Conservation (phyloP, 352 stramenopile species). For the Bremia lactucae region DNA sequence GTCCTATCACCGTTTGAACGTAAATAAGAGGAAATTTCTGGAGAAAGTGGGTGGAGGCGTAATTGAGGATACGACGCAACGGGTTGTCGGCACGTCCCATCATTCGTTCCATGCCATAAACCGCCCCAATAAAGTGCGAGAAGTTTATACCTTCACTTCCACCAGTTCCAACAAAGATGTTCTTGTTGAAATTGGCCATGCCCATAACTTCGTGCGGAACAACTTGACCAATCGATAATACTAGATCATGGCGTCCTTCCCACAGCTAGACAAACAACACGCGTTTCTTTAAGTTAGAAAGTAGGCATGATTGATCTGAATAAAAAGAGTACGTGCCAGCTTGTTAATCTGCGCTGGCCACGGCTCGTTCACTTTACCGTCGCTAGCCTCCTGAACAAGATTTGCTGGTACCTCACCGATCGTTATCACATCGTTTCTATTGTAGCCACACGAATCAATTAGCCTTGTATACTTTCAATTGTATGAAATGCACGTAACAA, state of each 20-base stretch:
- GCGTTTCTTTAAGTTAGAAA: too few species aligned
- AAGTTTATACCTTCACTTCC: constrained; percentile 94
- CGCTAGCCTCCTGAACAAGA: constrained; percentile 88
- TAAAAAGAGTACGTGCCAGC: constrained; percentile 45
- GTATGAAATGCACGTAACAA: constrained; percentile 18
- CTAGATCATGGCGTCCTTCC: constrained; percentile 87
- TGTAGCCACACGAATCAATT: not conserved
- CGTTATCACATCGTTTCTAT: constrained; percentile 91
- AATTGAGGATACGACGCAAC: constrained; percentile 92
- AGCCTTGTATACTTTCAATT: not conserved
- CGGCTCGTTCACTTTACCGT: constrained; percentile 90
- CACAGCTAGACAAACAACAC: constrained; percentile 45
- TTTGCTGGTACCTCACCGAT: constrained; percentile 90
- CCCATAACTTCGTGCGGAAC: constrained; percentile 96
- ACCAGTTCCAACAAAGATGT: constrained; percentile 94
- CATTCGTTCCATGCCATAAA: constrained; percentile 97
- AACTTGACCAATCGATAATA: constrained; percentile 95
- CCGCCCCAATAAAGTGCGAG: constrained; percentile 95
- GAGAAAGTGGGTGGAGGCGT: constrained; percentile 89
- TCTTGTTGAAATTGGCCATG: constrained; percentile 99
- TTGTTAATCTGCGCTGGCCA: constrained; percentile 96
- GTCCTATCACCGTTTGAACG: constrained; percentile 92
- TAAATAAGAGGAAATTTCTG: constrained; percentile 89
- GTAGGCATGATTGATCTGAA: constrained; percentile 1
- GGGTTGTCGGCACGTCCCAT: constrained; percentile 95